phyloP scores from a whole-genome alignment of 2,329 filamentous ascomycete species.

The Colletotrichum musicola region DNA sequence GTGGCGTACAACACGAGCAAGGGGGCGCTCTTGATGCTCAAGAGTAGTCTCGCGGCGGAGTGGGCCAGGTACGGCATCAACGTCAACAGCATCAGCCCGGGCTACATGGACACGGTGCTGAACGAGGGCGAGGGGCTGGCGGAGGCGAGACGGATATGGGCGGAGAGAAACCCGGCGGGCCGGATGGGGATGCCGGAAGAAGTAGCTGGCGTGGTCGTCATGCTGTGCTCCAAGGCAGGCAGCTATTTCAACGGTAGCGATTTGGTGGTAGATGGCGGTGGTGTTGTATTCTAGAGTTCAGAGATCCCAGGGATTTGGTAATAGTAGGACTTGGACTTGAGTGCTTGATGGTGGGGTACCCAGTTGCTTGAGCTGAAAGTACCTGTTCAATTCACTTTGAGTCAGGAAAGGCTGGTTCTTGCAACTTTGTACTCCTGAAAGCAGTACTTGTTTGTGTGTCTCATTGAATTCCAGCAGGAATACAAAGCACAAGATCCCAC shows the following conservation, averaged over 20 bases:
- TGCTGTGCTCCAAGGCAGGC: slow-evolving; percentile 71
- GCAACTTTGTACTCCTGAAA: too few relatives aligned
- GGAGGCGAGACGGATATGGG: slow-evolving; percentile 67
- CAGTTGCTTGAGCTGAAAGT: too few relatives aligned
- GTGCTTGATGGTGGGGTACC: too few relatives aligned
- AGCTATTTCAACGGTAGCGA: slow-evolving; percentile 78
- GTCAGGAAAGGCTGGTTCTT: too few relatives aligned
- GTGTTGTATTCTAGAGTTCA: slow-evolving; percentile 37
- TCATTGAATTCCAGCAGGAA: too few relatives aligned
- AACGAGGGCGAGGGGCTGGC: slow-evolving; percentile 74
- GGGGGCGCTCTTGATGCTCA: slow-evolving; percentile 73
- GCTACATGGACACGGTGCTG: slow-evolving; percentile 83
- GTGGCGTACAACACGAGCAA: slow-evolving; percentile 80
- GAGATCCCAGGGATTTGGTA: neutral
- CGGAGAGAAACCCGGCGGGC: slow-evolving; percentile 70
- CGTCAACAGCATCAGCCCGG: slow-evolving; percentile 78
- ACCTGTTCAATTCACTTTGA: too few relatives aligned
- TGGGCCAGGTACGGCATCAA: slow-evolving; percentile 79
- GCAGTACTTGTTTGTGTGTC: too few relatives aligned
- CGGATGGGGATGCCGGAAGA: slow-evolving; percentile 75
- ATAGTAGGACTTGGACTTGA: neutral
- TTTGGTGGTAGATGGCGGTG: slow-evolving; percentile 73
- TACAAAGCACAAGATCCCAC: too few relatives aligned
- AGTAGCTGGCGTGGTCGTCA: slow-evolving; percentile 71
- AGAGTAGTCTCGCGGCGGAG: slow-evolving; percentile 76